Evolutionary conservation across 192 early-diverging fungal species (phyloP).

Genomic region (Coemansia sp.): DNA sequence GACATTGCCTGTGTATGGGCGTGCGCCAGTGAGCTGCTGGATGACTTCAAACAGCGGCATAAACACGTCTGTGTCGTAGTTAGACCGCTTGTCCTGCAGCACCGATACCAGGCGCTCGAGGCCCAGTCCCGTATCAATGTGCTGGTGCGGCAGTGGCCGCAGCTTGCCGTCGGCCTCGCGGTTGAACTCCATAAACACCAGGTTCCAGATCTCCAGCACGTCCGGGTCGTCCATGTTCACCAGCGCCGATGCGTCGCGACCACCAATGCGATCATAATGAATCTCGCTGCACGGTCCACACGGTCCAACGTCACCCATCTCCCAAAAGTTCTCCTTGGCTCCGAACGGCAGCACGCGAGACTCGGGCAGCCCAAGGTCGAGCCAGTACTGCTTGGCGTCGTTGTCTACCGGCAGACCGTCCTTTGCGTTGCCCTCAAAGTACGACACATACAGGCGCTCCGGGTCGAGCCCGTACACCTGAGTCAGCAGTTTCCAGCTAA

Average conservation of each 20-base stretch:
- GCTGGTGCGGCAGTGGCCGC: slow-evolving; percentile 88
- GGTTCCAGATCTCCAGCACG: slow-evolving; percentile 98
- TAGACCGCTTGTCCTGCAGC: slow-evolving; percentile 90
- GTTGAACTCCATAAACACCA: slow-evolving; percentile 99
- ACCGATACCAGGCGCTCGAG: slow-evolving; percentile 93
- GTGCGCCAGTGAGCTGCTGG: slow-evolving; percentile 81
- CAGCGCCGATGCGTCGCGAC: slow-evolving; percentile 79
- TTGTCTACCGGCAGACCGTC: slow-evolving; percentile 79
- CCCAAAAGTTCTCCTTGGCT: slow-evolving; percentile 98
- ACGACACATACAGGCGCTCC: slow-evolving; percentile 92
- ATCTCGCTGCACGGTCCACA: slow-evolving; percentile 98
- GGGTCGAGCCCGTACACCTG: slow-evolving; percentile 75
- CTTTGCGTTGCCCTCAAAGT: slow-evolving; percentile 89
- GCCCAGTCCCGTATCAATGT: slow-evolving; percentile 98
- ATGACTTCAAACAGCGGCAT: slow-evolving; percentile 79
- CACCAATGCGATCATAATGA: slow-evolving; percentile 96
- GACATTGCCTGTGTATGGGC: slow-evolving; percentile 80
- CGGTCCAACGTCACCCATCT: slow-evolving; percentile 97
- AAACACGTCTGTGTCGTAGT: slow-evolving; percentile 97
- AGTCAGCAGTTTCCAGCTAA: slow-evolving; percentile 92
- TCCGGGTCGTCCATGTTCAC: slow-evolving; percentile 98
- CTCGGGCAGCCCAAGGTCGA: slow-evolving; percentile 81
- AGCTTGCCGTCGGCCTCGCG: slow-evolving; percentile 87
- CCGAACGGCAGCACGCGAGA: slow-evolving; percentile 83
- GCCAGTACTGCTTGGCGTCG: slow-evolving; percentile 91